phyloP scores from a whole-genome alignment of 2,329 filamentous ascomycete genomes.

The Dactylellina parvicollis region DNA sequence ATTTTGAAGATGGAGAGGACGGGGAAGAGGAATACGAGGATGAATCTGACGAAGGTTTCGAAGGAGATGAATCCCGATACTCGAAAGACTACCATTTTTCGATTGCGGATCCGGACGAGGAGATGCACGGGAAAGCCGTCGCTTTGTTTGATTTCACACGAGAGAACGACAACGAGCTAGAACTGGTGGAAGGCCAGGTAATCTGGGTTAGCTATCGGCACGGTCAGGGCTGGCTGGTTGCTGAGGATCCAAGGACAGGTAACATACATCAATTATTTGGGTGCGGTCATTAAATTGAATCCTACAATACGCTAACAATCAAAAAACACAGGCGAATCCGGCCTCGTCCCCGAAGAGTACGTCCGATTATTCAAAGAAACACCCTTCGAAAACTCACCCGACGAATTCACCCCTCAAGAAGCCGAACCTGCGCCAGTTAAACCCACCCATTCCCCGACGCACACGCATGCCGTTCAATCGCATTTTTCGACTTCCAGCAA shows the following conservation, averaged over 20 bases:
- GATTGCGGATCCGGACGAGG: conserved; percentile 92
- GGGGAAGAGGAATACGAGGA: conserved; percentile 56
- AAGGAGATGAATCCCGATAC: conserved; percentile 77
- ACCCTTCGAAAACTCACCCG: conserved; percentile 46
- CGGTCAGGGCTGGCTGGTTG: conserved; percentile 96
- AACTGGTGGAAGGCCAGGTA: conserved; percentile 90
- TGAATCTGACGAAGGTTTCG: conserved; percentile 64
- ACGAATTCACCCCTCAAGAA: conserved; percentile 53
- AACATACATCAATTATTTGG: background rate
- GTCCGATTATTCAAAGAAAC: conserved; percentile 88
- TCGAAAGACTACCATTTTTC: conserved; percentile 94
- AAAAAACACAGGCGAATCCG: conserved; percentile 73
- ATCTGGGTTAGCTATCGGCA: conserved; percentile 97
- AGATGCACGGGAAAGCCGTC: conserved; percentile 96
- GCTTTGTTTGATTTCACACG: conserved; percentile 93
- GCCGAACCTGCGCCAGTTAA: conserved; percentile 52
- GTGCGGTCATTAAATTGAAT: no score
- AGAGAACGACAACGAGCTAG: conserved; percentile 96
- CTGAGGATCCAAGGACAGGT: conserved; percentile 89
- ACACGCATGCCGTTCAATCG: conserved; percentile 64
- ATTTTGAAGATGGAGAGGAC: conserved; percentile 47
- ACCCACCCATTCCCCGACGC: conserved; percentile 58
- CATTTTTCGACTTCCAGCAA: conserved; percentile 67
- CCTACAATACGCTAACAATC: background rate
- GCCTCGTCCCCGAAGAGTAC: conserved; percentile 94